Evolutionary conservation across 768 basidiomycete genomes (phyloP).

Genomic region (Rhizopogon rudus): DNA sequence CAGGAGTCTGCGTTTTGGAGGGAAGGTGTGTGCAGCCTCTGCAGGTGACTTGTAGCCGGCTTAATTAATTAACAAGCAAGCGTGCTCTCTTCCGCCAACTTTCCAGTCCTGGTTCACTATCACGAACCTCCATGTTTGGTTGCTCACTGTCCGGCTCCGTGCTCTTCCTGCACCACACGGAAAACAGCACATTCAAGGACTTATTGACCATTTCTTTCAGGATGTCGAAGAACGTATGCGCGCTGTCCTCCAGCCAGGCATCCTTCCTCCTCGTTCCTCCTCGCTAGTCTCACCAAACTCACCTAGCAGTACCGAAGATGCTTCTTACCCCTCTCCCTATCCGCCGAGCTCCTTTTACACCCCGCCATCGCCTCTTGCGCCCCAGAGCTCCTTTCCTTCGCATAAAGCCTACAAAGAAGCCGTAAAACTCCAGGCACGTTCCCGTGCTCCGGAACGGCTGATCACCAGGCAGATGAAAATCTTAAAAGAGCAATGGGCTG

Average conservation of each 20-base stretch:
- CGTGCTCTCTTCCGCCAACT: slow-evolving; percentile 81
- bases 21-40: slow-evolving; percentile 40
- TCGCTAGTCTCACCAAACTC: slow-evolving; percentile 8
- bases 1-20: slow-evolving; percentile 61
- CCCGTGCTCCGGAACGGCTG: slow-evolving; percentile 68
- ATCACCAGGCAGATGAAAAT: slow-evolving; percentile 88
- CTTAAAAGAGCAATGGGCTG: slow-evolving; percentile 88
- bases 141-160: slow-evolving; percentile 84
- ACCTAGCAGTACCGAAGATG: slow-evolving; percentile 14
- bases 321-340: slow-evolving; percentile 17
- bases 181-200: slow-evolving; percentile 64
- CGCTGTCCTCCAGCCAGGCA: slow-evolving; percentile 61
- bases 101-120: slow-evolving; percentile 98
- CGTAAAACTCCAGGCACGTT: slow-evolving; percentile 15
- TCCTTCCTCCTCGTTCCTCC: slow-evolving; percentile 21
- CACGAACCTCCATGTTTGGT: slow-evolving; percentile 89
- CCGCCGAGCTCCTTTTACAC: slow-evolving; percentile 20
- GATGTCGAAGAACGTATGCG: slow-evolving; percentile 91
- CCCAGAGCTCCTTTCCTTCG: slow-evolving; percentile 22
- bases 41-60: not conserved
- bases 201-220: slow-evolving; percentile 94
- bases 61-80: slow-evolving; percentile 33
- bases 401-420: slow-evolving; percentile 22
- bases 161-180: slow-evolving; percentile 70
- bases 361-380: slow-evolving; percentile 20